These are phyloP conservation scores for Colletotrichum camelliae DNA, from an alignment of 2,329 filamentous ascomycete species.

Conservation along the genomic window DNA sequence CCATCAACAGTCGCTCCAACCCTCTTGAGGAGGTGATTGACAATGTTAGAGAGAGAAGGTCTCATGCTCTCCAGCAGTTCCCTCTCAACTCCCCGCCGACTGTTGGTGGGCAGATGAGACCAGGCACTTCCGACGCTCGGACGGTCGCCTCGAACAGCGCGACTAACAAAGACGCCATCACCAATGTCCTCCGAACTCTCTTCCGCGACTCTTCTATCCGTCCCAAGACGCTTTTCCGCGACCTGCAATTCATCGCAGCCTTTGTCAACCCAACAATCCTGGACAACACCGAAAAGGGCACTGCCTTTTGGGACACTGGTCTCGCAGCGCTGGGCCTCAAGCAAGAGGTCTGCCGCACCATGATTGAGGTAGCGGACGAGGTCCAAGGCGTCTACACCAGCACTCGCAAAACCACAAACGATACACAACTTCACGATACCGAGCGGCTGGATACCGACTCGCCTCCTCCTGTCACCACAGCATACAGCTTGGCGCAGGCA, in stretches of 20 bases:
- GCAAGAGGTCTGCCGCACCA: constrained; percentile 83
- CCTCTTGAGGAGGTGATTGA: constrained; percentile 72
- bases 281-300: constrained; percentile 68
- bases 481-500: constrained; percentile 79
- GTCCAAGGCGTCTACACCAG: constrained; percentile 67
- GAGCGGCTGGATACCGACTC: constrained; percentile 29
- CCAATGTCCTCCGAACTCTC: constrained; percentile 69
- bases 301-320: constrained; percentile 90
- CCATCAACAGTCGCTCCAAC: constrained; percentile 40
- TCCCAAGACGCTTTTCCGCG: constrained; percentile 82
- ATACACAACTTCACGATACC: constrained; percentile 28
- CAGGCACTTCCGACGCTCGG: constrained; percentile 53
- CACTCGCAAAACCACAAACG: constrained; percentile 55
- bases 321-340: constrained; percentile 89
- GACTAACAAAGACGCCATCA: constrained; percentile 68
- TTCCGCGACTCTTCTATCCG: constrained; percentile 72
- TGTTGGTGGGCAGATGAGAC: constrained; percentile 31
- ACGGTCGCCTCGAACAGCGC: constrained; percentile 54
- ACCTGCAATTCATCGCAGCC: constrained; percentile 76
- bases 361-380: constrained; percentile 66
- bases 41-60: constrained; percentile 72
- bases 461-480: constrained; percentile 57
- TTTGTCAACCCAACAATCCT: constrained; percentile 67
- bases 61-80: constrained; percentile 54
- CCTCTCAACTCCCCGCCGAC: constrained; percentile 36